These are phyloP conservation scores for Lenwebbia sp. DNA, from an alignment of 345 rosid species.

Conservation along the genomic window DNA sequence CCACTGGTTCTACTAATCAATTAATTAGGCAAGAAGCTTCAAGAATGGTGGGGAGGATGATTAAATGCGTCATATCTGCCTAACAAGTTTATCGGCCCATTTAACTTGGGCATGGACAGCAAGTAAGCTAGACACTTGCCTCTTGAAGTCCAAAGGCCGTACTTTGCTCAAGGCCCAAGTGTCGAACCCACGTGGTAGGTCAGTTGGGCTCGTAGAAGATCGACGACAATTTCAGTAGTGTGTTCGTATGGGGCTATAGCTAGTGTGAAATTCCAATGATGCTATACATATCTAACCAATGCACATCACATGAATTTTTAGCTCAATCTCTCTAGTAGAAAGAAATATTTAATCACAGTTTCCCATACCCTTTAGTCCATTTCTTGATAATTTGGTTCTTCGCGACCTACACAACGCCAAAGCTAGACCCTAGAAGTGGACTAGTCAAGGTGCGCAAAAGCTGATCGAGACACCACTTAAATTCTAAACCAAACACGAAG, in stretches of 20 bases:
- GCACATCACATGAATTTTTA: not conserved
- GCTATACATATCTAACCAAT: not conserved
- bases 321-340: not conserved
- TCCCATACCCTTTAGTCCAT: not conserved
- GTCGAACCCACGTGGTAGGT: not conserved
- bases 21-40: not conserved
- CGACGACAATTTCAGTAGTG: too few species aligned
- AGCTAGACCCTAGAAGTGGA: not conserved
- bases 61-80: not conserved
- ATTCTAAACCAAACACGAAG: not conserved
- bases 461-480: not conserved
- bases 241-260: not conserved
- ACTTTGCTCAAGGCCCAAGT: not conserved
- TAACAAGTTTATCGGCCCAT: not conserved
- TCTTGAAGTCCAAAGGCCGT: not conserved
- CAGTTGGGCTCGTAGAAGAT: too few species aligned
- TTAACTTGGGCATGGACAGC: not conserved
- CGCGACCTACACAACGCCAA: not conserved
- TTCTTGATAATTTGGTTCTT: not conserved
- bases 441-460: not conserved
- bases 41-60: not conserved
- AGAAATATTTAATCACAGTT: not conserved
- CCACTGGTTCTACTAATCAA: not conserved
- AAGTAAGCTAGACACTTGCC: not conserved
- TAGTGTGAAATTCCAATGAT: not conserved